Evolutionary conservation across 176 grass and related monocot genomes (phyloP).

Genomic region (Aegilops sharonensis): DNA sequence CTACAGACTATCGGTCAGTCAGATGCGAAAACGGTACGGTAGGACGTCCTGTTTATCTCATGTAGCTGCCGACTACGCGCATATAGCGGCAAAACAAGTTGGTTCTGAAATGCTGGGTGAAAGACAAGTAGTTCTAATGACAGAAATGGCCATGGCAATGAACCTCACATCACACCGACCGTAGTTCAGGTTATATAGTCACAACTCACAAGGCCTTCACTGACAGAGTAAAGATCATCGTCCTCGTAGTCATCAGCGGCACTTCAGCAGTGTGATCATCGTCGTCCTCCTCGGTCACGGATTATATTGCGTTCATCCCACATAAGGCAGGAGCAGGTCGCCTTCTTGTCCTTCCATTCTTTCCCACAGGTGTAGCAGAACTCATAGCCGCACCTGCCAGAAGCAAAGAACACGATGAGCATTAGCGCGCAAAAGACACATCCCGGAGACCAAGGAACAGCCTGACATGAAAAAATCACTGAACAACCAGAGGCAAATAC

Average conservation of each 20-base stretch:
- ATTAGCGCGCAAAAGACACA: neutral
- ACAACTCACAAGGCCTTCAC: neutral
- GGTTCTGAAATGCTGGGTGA: neutral
- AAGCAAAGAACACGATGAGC: neutral
- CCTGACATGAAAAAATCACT: neutral
- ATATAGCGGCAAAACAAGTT: neutral
- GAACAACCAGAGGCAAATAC: neutral
- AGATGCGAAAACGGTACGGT: too few relatives aligned
- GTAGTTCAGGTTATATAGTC: neutral
- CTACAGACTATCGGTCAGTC: too few relatives aligned
- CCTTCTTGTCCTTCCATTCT: slow-evolving; percentile 72
- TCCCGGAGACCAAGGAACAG: neutral
- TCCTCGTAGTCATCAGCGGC: neutral
- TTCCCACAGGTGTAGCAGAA: slow-evolving; percentile 82
- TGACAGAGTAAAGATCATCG: neutral
- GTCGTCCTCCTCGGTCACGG: neutral
- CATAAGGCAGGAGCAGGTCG: slow-evolving; percentile 53
- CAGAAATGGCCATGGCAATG: neutral
- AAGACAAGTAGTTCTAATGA: neutral
- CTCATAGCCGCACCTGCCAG: slow-evolving; percentile 59
- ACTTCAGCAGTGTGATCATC: neutral
- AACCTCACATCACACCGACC: neutral
- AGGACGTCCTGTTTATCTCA: too few relatives aligned
- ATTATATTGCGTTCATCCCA: slow-evolving; percentile 44
- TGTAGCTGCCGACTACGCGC: neutral